These are phyloP conservation scores for Exophiala sp. DNA, from an alignment of 2,329 filamentous ascomycete genomes.

Conservation along the genomic window DNA sequence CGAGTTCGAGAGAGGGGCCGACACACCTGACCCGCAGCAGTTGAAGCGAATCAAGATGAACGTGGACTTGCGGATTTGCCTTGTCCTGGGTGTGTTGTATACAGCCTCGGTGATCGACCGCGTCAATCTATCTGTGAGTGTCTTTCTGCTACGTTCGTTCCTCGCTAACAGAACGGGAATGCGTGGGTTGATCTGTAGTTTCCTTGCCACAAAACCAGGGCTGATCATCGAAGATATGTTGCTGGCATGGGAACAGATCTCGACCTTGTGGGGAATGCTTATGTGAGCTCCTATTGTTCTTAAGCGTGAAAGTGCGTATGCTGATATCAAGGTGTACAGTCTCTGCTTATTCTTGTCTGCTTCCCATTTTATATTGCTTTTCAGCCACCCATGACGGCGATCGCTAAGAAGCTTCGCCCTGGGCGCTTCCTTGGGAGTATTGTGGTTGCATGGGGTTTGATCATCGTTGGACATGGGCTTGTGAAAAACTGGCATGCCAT, in stretches of 20 bases:
- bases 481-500: conserved; percentile 35
- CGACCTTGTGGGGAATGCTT: conserved; percentile 9
- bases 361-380: conserved; percentile 44
- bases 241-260: conserved; percentile 9
- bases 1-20: neutral
- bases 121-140: conserved; percentile 11
- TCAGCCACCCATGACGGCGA: conserved; percentile 40
- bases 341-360: conserved; percentile 37
- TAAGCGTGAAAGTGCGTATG: neutral
- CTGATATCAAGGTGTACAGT: neutral
- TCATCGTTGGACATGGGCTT: conserved; percentile 42
- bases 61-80: conserved; percentile 5
- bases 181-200: neutral
- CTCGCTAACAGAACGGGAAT: neutral
- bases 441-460: conserved; percentile 38
- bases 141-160: neutral
- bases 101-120: conserved; percentile 5
- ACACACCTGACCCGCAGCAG: neutral
- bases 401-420: conserved; percentile 41
- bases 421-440: conserved; percentile 30
- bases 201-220: neutral
- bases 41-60: conserved; percentile 6
- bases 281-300: conserved; percentile 1
- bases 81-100: conserved; percentile 9
- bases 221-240: conserved; percentile 1